Evolutionary conservation across 306 rosid species (phyloP).

Genomic region (Prosopis cineraria): DNA sequence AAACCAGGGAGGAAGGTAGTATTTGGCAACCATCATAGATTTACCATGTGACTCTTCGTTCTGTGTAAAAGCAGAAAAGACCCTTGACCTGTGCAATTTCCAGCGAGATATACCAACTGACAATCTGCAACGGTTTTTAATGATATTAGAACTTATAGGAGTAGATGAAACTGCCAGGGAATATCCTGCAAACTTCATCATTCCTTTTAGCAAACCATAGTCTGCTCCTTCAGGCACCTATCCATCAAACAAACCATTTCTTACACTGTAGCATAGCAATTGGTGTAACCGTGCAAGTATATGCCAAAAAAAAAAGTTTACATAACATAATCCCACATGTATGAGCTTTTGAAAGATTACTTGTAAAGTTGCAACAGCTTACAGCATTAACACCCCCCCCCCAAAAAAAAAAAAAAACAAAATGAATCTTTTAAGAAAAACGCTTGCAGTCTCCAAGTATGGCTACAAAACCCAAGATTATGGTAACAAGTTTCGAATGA

Average conservation of each 20-base stretch:
- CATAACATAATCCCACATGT: neutral
- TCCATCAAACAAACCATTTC: slow-evolving; percentile 33
- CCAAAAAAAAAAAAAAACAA: slow-evolving; percentile 7
- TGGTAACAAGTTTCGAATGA: neutral
- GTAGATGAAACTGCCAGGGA: slow-evolving; percentile 49
- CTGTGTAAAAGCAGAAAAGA: slow-evolving; percentile 32
- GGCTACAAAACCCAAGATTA: neutral
- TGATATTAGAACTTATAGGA: slow-evolving; percentile 47
- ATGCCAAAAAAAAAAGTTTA: neutral
- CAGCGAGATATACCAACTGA: slow-evolving; percentile 30
- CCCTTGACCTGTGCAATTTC: slow-evolving; percentile 35
- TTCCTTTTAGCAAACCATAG: slow-evolving; percentile 48
- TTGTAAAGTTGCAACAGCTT: neutral
- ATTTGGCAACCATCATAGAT: slow-evolving; percentile 61
- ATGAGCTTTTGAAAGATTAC: neutral
- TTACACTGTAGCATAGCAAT: slow-evolving; percentile 10
- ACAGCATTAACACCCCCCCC: neutral
- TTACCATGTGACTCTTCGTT: slow-evolving; percentile 31
- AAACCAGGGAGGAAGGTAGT: slow-evolving; percentile 86
- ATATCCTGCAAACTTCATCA: slow-evolving; percentile 67
- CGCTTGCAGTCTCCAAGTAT: neutral
- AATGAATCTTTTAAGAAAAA: neutral
- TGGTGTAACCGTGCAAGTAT: neutral
- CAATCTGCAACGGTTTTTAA: slow-evolving; percentile 48
- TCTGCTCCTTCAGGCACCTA: slow-evolving; percentile 42